phyloP scores from a whole-genome alignment of 2,329 filamentous ascomycete genomes.

The Diaporthe helianthi region DNA sequence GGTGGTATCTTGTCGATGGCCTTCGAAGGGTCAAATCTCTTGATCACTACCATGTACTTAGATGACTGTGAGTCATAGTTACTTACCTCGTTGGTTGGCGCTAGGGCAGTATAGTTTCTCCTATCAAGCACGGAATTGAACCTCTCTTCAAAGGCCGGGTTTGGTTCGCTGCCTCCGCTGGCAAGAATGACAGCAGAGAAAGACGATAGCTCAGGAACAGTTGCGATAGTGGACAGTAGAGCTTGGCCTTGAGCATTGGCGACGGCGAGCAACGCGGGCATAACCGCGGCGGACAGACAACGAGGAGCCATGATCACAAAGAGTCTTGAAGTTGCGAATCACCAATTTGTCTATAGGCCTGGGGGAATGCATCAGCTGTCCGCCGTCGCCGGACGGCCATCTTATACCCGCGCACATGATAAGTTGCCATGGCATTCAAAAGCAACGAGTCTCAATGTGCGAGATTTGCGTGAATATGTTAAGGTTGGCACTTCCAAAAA shows the following conservation, averaged over 20 bases:
- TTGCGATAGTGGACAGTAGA: conserved; percentile 22
- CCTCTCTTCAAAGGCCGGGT: conserved; percentile 26
- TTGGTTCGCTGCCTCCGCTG: conserved; percentile 10
- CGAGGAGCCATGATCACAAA: neutral
- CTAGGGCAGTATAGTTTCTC: conserved; percentile 25
- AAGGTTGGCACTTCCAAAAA: conserved; percentile 14
- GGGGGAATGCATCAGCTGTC: neutral
- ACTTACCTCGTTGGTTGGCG: conserved; percentile 25
- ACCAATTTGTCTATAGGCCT: neutral
- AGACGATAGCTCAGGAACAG: conserved; percentile 19
- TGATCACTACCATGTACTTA: neutral
- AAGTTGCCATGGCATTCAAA: neutral
- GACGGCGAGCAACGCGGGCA: neutral
- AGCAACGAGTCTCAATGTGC: neutral
- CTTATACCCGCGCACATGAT: conserved; percentile 3
- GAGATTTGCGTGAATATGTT: neutral
- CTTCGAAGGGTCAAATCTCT: neutral
- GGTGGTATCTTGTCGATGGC: conserved; percentile 21
- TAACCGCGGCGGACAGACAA: neutral
- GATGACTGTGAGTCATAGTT: too few relatives aligned
- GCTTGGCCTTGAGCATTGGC: conserved; percentile 9
- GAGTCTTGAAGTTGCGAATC: neutral
- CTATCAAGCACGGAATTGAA: conserved; percentile 27
- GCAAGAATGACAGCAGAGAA: conserved; percentile 18
- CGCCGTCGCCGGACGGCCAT: neutral